A percentile compares a stretch with the other conserved stretches of the same genome.
Evolutionary conservation across 1,139 yeast genomes (phyloP).

Genomic region (Yamadazyma buinensis): DNA sequence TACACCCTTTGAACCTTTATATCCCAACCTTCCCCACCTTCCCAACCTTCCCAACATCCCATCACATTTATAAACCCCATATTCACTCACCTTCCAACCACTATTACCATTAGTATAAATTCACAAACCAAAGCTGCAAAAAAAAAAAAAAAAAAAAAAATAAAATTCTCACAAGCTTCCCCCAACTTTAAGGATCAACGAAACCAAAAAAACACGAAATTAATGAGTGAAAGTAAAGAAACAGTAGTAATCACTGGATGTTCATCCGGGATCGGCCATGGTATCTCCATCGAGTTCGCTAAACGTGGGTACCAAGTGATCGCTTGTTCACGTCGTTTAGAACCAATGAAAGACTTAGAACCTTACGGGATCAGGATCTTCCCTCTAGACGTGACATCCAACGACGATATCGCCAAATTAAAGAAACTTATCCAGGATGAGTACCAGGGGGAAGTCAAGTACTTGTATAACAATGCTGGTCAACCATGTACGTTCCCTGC

Average conservation of each 20-base stretch:
- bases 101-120: too few relatives aligned
- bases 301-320: constrained; percentile 57
- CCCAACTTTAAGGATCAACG: too few relatives aligned
- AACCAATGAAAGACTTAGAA: constrained; percentile 54
- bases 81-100: too few relatives aligned
- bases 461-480: constrained; percentile 62
- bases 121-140: too few relatives aligned
- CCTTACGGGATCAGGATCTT: constrained; percentile 29
- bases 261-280: constrained; percentile 77
- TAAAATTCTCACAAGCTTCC: too few relatives aligned
- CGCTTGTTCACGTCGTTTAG: constrained; percentile 65
- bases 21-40: too few relatives aligned
- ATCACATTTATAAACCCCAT: too few relatives aligned
- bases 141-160: too few relatives aligned
- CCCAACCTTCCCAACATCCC: too few relatives aligned
- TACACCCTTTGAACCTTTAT: too few relatives aligned
- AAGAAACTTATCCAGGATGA: constrained; percentile 33
- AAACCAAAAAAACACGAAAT: neutral
- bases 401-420: constrained; percentile 46
- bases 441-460: constrained; percentile 47
- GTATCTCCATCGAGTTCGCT: constrained; percentile 63
- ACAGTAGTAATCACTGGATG: constrained; percentile 71
- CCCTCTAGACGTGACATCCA: constrained; percentile 42
- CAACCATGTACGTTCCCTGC: constrained; percentile 71
- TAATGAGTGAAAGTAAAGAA: too few relatives aligned